These are phyloP conservation scores for Cutaneotrichosporon cavernicola DNA, from an alignment of 1,284 basidiomycete genomes.

Conservation along the genomic window DNA sequence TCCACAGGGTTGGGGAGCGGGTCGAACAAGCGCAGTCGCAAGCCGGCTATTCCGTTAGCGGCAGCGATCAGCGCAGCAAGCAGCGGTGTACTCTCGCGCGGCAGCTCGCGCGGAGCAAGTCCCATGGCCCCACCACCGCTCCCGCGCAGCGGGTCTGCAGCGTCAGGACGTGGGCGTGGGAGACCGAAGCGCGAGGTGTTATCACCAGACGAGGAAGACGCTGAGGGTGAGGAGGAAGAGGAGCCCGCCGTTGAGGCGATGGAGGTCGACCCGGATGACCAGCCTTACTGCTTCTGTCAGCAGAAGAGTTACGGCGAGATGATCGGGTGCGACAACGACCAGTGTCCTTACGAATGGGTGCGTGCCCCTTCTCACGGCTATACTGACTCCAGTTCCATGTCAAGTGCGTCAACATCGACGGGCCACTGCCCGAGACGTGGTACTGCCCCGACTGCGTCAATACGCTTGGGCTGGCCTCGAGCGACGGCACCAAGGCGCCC, in stretches of 20 bases:
- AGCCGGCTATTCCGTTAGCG: slow-evolving; percentile 16
- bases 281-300: slow-evolving; percentile 86
- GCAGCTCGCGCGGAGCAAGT: not conserved
- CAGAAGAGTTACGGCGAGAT: slow-evolving; percentile 87
- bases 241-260: slow-evolving; percentile 21
- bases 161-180: slow-evolving; percentile 6
- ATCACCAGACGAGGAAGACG: slow-evolving; percentile 5
- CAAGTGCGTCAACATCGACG: slow-evolving; percentile 70
- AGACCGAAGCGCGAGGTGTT: slow-evolving; percentile 1
- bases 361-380: slow-evolving; percentile 36
- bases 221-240: slow-evolving; percentile 28
- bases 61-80: slow-evolving; percentile 14
- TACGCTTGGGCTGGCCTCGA: slow-evolving; percentile 36
- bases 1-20: slow-evolving; percentile 42
- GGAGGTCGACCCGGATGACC: slow-evolving; percentile 50
- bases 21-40: slow-evolving; percentile 19
- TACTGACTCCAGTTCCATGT: slow-evolving; percentile 71
- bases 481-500: slow-evolving; percentile 51
- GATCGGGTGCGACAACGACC: slow-evolving; percentile 85
- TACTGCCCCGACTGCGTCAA: slow-evolving; percentile 64
- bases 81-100: slow-evolving; percentile 7
- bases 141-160: slow-evolving; percentile 14
- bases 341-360: slow-evolving; percentile 89
- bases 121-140: slow-evolving; percentile 17
- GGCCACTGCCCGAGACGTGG: slow-evolving; percentile 72